These are phyloP conservation scores for Blastobotrys mokoenaii DNA, from an alignment of 805 yeast species.

Conservation along the genomic window DNA sequence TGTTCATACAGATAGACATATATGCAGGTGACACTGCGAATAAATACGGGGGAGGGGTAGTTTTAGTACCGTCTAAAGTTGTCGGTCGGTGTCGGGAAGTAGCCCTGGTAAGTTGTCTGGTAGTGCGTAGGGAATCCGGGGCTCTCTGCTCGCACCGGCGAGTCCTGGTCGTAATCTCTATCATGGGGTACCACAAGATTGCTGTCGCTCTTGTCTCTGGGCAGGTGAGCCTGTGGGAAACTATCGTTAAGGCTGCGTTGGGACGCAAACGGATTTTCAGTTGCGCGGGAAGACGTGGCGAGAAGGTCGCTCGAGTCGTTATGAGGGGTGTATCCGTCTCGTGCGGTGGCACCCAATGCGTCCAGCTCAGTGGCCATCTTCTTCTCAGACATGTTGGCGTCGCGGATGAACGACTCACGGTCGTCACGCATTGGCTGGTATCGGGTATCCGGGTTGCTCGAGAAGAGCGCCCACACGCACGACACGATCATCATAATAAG, in stretches of 20 bases:
- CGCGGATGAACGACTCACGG: conserved; percentile 77
- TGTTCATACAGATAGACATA: too few relatives aligned
- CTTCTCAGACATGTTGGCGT: conserved; percentile 18
- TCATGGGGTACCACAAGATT: background rate
- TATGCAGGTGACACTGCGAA: too few relatives aligned
- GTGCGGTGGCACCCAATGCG: conserved; percentile 54
- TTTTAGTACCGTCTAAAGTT: background rate
- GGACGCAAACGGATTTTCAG: background rate
- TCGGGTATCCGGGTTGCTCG: conserved; percentile 89
- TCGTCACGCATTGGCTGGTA: conserved; percentile 97
- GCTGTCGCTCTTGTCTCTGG: conserved; percentile 4
- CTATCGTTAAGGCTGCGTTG: conserved; percentile 1
- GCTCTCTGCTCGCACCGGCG: conserved; percentile 1
- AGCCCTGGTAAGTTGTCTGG: conserved; percentile 2
- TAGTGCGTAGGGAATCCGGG: conserved; percentile 1
- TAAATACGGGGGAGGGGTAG: too few relatives aligned
- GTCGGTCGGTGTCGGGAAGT: conserved; percentile 2
- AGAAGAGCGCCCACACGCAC: conserved; percentile 72
- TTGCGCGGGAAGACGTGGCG: conserved; percentile 6
- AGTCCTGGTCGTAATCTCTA: background rate
- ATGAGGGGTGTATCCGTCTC: conserved; percentile 22
- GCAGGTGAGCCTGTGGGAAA: conserved; percentile 13
- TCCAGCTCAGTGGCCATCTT: conserved; percentile 44
- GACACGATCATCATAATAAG: conserved; percentile 81
- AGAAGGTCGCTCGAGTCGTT: background rate